Base-by-base conservation (phyloP, 495 filamentous ascomycete species). In the Bacidia rubella region DNA sequence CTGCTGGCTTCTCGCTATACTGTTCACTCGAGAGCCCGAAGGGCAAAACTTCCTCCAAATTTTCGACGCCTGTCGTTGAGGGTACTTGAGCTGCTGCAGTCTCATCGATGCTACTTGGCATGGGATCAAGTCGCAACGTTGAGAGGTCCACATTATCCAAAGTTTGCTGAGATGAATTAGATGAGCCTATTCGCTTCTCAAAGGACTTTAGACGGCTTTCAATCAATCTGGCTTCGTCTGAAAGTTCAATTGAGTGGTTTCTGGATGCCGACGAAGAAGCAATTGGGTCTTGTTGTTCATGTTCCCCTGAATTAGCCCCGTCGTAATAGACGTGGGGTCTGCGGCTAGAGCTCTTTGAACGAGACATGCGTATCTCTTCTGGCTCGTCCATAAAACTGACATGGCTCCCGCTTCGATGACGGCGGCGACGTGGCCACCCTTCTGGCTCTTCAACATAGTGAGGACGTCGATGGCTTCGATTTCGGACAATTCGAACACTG, bases 311-410 rank as follows among this genome's bases (percentile, higher is more conserved):
- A 38, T 50, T 39, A 26, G 47, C 47, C 25, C 56, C 56, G 25
- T 58, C 56, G 27, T 32, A 58, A 26, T 41, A 52, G 3, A 55
- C 32, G 3, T 25, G 52, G 21, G 40, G 47, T 25, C 47, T 40
- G 26, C 56, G 56, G 22, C 44, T 51, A 2, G 49, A 38, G 0
- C 35, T 44, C 24, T 35, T 40, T 2, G 47, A 47, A 5, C 19
- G 25, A 24, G 52, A 47, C 24, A 48, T 22, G 26, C 41, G 19
- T 17, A 52, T 23, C 1, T 54, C 53, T 29, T 55, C 56, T 22
- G 42, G n/a, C 17, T 58, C 56, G 45, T 58, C 52, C 2, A 49
- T 42, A 12, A 58, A 58, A 27, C 45, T 54, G 22, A 49, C 46
- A n/a, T 29, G 52, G 39, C 52, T 54, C 23, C 22, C 17, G 29